phyloP scores from a whole-genome alignment of 768 basidiomycete species.

The Mycena rebaudengoi region DNA sequence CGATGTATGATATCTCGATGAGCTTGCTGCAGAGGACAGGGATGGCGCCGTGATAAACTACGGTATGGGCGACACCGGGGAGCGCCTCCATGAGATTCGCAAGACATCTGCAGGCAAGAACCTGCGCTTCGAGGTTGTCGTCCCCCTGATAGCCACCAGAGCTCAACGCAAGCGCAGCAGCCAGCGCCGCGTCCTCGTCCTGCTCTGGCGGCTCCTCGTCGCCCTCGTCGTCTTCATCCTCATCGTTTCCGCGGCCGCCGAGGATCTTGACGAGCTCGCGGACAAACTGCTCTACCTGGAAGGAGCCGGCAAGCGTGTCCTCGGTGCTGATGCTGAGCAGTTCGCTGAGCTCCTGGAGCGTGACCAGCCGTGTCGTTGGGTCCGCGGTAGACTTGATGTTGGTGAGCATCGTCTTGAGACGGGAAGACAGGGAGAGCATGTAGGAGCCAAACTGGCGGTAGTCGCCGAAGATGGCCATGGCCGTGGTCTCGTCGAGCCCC shows the following conservation, averaged over 20 bases:
- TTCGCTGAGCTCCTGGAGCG: slow-evolving; percentile 94
- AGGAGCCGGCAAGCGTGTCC: slow-evolving; percentile 95
- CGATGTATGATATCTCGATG: slow-evolving; percentile 96
- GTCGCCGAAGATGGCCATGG: slow-evolving; percentile 86
- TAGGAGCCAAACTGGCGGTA: slow-evolving; percentile 91
- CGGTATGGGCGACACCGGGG: slow-evolving; percentile 95
- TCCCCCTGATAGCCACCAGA: slow-evolving; percentile 79
- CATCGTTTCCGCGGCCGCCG: slow-evolving; percentile 77
- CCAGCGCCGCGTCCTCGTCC: slow-evolving; percentile 88
- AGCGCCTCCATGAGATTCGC: slow-evolving; percentile 99
- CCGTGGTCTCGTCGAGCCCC: slow-evolving; percentile 72
- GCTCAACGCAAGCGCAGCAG: slow-evolving; percentile 88
- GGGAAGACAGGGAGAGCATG: slow-evolving; percentile 87
- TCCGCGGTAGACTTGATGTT: slow-evolving; percentile 89
- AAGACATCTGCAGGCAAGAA: slow-evolving; percentile 94
- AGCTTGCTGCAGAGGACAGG: slow-evolving; percentile 97
- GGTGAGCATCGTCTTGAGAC: slow-evolving; percentile 90
- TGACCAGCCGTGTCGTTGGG: slow-evolving; percentile 85
- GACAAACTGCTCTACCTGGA: slow-evolving; percentile 92
- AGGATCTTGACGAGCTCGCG: slow-evolving; percentile 92
- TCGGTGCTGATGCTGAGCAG: slow-evolving; percentile 96
- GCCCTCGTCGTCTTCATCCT: slow-evolving; percentile 79
- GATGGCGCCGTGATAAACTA: slow-evolving; percentile 98
- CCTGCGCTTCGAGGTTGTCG: slow-evolving; percentile 91
- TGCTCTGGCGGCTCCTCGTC: slow-evolving; percentile 69